A percentile compares a stretch with the other conserved stretches of the same genome.
Conservation (phyloP, 768 basidiomycete genomes). For the Leucosporidium yakuticum region DNA sequence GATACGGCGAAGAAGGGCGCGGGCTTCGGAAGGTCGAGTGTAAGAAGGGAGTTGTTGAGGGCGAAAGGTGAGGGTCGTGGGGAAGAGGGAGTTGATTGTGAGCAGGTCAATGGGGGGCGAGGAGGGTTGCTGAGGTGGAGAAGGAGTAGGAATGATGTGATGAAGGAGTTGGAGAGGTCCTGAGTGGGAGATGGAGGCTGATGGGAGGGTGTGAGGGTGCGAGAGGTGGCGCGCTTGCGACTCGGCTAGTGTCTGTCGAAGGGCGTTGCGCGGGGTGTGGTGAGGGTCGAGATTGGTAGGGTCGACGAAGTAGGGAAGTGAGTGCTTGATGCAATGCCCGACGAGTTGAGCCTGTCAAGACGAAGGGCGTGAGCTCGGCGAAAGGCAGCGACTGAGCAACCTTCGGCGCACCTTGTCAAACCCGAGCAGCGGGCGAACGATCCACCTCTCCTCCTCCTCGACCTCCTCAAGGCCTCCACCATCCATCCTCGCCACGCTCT, state of each 20-base stretch:
- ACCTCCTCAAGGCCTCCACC: background rate
- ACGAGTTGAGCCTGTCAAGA: background rate
- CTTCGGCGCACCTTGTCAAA: constrained; percentile 4
- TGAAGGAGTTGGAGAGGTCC: background rate
- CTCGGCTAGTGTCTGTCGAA: background rate
- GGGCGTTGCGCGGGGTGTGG: constrained; percentile 6
- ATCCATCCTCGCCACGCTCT: background rate
- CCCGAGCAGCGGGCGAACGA: background rate
- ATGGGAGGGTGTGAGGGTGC: background rate
- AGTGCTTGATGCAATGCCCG: background rate
- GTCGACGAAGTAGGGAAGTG: constrained; percentile 2
- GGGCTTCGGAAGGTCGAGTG: background rate
- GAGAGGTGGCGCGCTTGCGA: background rate
- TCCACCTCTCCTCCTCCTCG: background rate
- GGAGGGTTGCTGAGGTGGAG: background rate
- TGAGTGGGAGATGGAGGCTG: background rate
- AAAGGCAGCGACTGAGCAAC: background rate
- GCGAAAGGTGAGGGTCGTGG: background rate
- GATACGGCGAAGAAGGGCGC: background rate
- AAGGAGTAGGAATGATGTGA: background rate
- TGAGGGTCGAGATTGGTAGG: constrained; percentile 2
- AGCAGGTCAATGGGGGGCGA: background rate
- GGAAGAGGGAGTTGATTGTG: background rate
- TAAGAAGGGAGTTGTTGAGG: background rate
- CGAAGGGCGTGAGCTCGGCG: background rate